phyloP scores from a whole-genome alignment of 164 flowering plant genomes.

The Chloranthus sessilifolius region DNA sequence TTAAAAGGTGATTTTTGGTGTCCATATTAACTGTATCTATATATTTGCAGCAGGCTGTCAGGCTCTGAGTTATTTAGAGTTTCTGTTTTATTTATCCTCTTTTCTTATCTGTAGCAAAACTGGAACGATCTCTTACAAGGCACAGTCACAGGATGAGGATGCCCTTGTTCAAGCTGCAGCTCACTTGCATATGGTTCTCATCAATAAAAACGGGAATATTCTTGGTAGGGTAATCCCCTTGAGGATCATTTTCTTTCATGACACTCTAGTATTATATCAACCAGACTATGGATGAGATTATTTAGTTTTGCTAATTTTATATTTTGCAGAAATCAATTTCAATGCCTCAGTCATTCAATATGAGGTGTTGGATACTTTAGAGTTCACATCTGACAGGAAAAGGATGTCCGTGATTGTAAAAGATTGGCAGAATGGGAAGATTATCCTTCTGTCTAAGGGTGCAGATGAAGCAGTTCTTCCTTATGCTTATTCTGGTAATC shows the following conservation, averaged over 20 bases:
- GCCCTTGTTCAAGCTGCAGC: constrained; percentile 98
- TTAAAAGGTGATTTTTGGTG: constrained; percentile 45
- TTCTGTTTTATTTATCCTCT: constrained; percentile 1
- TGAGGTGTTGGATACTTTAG: constrained; percentile 85
- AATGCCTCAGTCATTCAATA: constrained; percentile 48
- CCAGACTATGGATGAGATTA: constrained; percentile 4
- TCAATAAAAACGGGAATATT: constrained; percentile 57
- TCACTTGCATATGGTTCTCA: constrained; percentile 66
- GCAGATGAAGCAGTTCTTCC: constrained; percentile 98
- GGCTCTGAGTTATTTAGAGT: neutral
- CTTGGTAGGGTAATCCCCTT: constrained; percentile 43
- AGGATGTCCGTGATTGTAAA: constrained; percentile 90
- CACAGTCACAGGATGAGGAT: constrained; percentile 99
- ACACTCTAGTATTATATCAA: constrained; percentile 1
- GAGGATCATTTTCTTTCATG: constrained; percentile 1
- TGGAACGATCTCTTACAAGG: constrained; percentile 73
- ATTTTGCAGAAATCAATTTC: constrained; percentile 67
- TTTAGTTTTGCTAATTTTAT: constrained; percentile 10
- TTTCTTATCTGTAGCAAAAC: constrained; percentile 43
- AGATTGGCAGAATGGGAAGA: constrained; percentile 69
- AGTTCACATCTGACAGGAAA: constrained; percentile 97
- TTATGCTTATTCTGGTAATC: constrained; percentile 62
- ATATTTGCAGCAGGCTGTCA: neutral
- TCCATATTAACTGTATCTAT: constrained; percentile 1
- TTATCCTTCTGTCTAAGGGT: constrained; percentile 82